Base-by-base conservation (phyloP, 2,329 filamentous ascomycete species). In the Fusarium coffeatum region DNA sequence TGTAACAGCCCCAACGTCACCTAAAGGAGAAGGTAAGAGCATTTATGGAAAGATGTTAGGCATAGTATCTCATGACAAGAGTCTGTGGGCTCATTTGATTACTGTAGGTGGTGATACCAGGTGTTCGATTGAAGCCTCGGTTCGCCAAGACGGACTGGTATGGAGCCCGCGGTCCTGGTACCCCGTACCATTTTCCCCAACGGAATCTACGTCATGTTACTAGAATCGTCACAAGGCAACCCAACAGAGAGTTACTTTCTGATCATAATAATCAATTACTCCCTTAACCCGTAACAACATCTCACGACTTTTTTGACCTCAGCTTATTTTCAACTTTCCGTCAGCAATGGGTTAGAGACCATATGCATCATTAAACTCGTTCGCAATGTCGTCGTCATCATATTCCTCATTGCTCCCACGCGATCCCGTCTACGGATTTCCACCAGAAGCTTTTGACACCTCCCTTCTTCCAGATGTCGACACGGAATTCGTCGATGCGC, bases 391-490 rank as follows among this genome's bases (percentile, higher is more conserved):
- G 62, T 58, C 72, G 49, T 54, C 66, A 28, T 48, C 59, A n/a
- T 72, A 73, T 63, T 53, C 71, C 25, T 72, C 68, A 34, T 70
- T 73, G 55, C 71, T 76, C 56, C 64, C 75, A 53, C 67, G 65
- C 61, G 71, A 78, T 54, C 64, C 74, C 27, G 68, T 59, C 41
- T 88, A 89, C 70, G 90, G 89, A 71, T 90, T 89, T 76, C 83
- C 86, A 8, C 77, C 83, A 42, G 85, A 90, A 69, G 88, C 87
- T 47, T 94, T 91, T 81, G 91, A 96, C 79, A 84, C 87, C 65
- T 85, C 85, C 18, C 83, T 82, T 40, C 86, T 98, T 22, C 94
- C 94, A n/a, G 94, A 97, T 79, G 89, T 86, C 79, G 87, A 94
- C 78, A 86, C 87, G 75, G 89, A 96, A 59, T 98, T 98, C 78